Evolutionary conservation across 768 basidiomycete genomes (phyloP), one percentile per base, ranked within the genome.

Genomic region (Trametes coccinea): DNA sequence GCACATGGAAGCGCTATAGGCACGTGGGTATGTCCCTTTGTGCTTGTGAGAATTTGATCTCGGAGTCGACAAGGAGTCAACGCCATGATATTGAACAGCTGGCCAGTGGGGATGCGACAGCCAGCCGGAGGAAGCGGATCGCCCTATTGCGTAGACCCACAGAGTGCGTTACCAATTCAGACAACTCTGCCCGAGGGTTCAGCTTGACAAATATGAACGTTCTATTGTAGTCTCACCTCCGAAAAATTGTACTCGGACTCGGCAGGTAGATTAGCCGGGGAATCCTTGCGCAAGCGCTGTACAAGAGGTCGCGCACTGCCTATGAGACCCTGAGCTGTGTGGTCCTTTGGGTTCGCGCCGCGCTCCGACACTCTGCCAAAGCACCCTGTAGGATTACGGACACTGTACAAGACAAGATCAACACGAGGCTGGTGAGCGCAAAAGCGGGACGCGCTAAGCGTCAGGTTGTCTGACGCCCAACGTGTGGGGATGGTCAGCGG

Each of bases 351-450:
- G 7, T 13, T 46, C 17, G 17, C 14, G 14, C 17, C 17, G 22
- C 4, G 45, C 16, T 46, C 45, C 45, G 22, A 46, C 4, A 17
- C 9, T 46, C 17, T 22, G 6, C 45, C 10, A 8, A 46, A 46
- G 22, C 17, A 37, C 34, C 22, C 2, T 29, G 7, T 10, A 9
- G 45, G 5, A 46, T 46, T 22, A 22, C 22, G 22, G 9, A 22
- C 4, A 46, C 43, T n/a, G 22, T 10, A 46, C 45, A 29, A 17
- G 45, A 27, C 45, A 9, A 37, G 34, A 44, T 51, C 57, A 59
- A 17, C 57, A 59, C 57, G 57, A 51, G 57, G 57, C 57, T 49
- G 39, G 16, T 3, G 37, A 44, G 41, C n/a, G 16, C 17, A 8
- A 14, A 13, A 8, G 13, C 49, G 49, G 16, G 33, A 37, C 57